These are phyloP conservation scores for Cryphonectria carpinicola DNA, from an alignment of 2,329 filamentous ascomycete genomes.

Conservation along the genomic window DNA sequence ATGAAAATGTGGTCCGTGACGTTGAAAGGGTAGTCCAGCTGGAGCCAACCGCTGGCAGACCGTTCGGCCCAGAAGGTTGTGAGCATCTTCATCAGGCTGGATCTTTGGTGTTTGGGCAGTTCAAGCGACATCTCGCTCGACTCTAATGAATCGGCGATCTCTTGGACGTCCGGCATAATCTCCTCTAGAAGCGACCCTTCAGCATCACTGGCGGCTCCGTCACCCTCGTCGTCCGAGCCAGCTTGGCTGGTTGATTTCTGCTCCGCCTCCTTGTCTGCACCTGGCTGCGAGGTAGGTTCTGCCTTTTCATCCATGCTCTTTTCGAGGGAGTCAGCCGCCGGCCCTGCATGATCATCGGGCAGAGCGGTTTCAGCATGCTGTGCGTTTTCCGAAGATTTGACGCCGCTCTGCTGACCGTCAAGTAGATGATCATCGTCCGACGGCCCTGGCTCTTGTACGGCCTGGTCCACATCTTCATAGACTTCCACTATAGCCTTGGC, in stretches of 20 bases:
- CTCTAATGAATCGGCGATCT: conserved; percentile 66
- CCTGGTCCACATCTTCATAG: conserved; percentile 90
- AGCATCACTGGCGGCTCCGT: conserved; percentile 65
- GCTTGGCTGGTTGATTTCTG: conserved; percentile 58
- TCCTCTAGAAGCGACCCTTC: conserved; percentile 73
- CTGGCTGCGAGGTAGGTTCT: conserved; percentile 38
- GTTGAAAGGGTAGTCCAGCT: conserved; percentile 88
- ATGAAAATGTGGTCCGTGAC: conserved; percentile 93
- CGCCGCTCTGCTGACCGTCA: conserved; percentile 40
- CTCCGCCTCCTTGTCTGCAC: conserved; percentile 48
- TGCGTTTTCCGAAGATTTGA: conserved; percentile 38
- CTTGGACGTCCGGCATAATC: conserved; percentile 64
- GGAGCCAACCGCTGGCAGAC: conserved; percentile 91
- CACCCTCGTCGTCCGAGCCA: conserved; percentile 67
- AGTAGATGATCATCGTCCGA: conserved; percentile 63
- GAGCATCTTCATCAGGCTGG: conserved; percentile 90
- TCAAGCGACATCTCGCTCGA: conserved; percentile 68
- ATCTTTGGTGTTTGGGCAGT: conserved; percentile 90
- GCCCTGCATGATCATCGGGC: conserved; percentile 25
- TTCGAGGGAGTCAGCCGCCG: conserved; percentile 25
- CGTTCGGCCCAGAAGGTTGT: conserved; percentile 98
- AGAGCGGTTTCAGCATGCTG: conserved; percentile 30
- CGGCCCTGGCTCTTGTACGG: conserved; percentile 78
- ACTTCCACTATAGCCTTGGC: conserved; percentile 97
- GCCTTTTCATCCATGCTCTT: conserved; percentile 25